Percentiles rank a stretch among this genome's conserved stretches.
Conservation (phyloP, 768 basidiomycete species). For the Collybia sordida region DNA sequence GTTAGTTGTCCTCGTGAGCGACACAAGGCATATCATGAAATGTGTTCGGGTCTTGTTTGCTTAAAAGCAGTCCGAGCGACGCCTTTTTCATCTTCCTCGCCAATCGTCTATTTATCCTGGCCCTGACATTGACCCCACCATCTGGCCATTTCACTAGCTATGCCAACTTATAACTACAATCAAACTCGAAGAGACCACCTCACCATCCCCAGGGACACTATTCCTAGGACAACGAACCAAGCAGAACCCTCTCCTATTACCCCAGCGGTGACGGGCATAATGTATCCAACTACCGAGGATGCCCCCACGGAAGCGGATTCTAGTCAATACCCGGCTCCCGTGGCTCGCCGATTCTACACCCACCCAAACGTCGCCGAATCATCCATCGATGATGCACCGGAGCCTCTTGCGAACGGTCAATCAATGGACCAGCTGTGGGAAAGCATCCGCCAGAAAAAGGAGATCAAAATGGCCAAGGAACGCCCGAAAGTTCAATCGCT, state of each 20-base stretch:
- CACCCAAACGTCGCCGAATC: constrained; percentile 40
- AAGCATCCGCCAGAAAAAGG: constrained; percentile 63
- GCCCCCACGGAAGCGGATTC: constrained; percentile 34
- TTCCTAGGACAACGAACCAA: constrained; percentile 18
- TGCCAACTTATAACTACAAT: constrained; percentile 18
- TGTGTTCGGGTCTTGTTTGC: constrained; percentile 8
- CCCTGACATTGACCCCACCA: constrained; percentile 4
- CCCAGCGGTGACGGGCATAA: constrained; percentile 48
- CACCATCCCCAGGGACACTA: constrained; percentile 12
- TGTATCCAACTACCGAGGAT: constrained; percentile 41
- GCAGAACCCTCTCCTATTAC: constrained; percentile 36
- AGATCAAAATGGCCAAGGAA: constrained; percentile 63
- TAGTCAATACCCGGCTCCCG: constrained; percentile 21
- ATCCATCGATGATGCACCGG: constrained; percentile 39
- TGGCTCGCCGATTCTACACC: constrained; percentile 26
- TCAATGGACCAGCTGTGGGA: constrained; percentile 66
- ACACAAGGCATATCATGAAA: constrained; percentile 30
- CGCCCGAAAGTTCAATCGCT: constrained; percentile 72
- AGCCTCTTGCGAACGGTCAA: constrained; percentile 37
- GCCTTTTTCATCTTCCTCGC: constrained; percentile 13
- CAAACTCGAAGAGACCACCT: constrained; percentile 26
- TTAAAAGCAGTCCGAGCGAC: constrained; percentile 5
- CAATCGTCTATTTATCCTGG: background rate
- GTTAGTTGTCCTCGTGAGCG: constrained; percentile 40
- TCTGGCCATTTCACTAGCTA: constrained; percentile 14